These are phyloP conservation scores for Pichia kluyveri DNA, from an alignment of 805 yeast species.

Conservation along the genomic window DNA sequence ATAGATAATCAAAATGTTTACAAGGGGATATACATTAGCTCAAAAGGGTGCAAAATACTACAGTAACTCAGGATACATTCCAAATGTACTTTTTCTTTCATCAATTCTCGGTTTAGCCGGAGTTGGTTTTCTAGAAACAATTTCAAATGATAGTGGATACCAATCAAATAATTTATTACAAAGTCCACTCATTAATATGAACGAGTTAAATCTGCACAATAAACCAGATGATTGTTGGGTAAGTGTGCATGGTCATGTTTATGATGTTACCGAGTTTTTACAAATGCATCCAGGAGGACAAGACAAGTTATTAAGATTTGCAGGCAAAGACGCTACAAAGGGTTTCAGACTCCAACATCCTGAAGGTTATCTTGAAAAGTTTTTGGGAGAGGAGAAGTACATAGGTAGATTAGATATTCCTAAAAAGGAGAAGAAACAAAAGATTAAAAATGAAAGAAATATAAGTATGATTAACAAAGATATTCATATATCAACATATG, in stretches of 20 bases:
- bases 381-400: conserved; percentile 21
- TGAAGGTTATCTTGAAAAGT: conserved; percentile 18
- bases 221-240: conserved; percentile 75
- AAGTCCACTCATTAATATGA: too few species aligned
- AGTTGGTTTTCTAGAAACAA: not conserved
- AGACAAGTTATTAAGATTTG: conserved; percentile 64
- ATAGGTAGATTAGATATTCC: conserved; percentile 29
- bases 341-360: conserved; percentile 23
- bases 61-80: too few species aligned
- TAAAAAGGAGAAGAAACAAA: conserved; percentile 14
- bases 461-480: not conserved
- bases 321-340: conserved; percentile 51
- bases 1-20: too few species aligned
- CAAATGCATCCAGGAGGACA: conserved; percentile 91
- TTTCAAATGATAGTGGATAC: not conserved
- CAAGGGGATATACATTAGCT: too few species aligned
- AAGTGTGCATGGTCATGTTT: conserved; percentile 68
- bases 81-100: conserved; percentile 40
- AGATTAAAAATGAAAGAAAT: conserved; percentile 19
- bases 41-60: too few species aligned
- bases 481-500: not conserved
- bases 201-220: conserved; percentile 32
- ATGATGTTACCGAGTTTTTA: conserved; percentile 77
- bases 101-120: conserved; percentile 40
- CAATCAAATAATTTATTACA: not conserved